Evolutionary conservation across 1,284 basidiomycete species (phyloP), one percentile per base, ranked within the genome.

Genomic region (Cryptococcus jaspeensis): DNA sequence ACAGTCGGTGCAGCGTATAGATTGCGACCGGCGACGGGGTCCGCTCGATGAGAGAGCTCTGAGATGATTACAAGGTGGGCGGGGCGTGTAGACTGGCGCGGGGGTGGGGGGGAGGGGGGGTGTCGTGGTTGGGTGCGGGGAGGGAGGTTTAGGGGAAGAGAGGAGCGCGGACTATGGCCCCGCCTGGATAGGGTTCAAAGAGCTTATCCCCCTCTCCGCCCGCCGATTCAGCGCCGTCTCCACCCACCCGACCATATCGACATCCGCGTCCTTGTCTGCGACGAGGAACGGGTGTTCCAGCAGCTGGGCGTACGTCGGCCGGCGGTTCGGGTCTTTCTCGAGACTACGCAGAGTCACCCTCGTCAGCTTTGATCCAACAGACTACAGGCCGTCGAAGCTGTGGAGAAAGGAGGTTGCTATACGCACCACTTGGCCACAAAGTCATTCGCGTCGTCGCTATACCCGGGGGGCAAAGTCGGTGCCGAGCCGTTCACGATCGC

Each of bases 401-500:
- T 9, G 9, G 12, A 25, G 1, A 9, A 47, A 32, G 32, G 16
- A 41, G 0, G 28, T 9, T n/a, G n/a, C n/a, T n/a, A n/a, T 9
- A 73, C 80, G 63, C 56, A 81, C 80, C 81, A 82, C 46, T 72
- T 69, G 18, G 76, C 77, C 12, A 83, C 80, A 67, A 83, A 83
- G 56, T 80, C 77, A 46, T 77, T 67, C 7, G 80, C 80, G 18
- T 75, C 75, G 20, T 65, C 67, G 53, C 61, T 65, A 78, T 82
- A 78, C 38, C 46, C 80, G 65, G 75, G 75, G 2, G 94, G 92
- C 44, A 99, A 80, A 53, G 86, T 84, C 3, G 96, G 95, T 7
- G 94, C 86, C 48, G 93, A 88, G 1, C 94, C 96, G 65, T 97
- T 87, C 4, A 99, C 93, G 63, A 99, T 99, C 1, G 94, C 94